Conservation (phyloP, 768 basidiomycete species). For the Artomyces pyxidatus region DNA sequence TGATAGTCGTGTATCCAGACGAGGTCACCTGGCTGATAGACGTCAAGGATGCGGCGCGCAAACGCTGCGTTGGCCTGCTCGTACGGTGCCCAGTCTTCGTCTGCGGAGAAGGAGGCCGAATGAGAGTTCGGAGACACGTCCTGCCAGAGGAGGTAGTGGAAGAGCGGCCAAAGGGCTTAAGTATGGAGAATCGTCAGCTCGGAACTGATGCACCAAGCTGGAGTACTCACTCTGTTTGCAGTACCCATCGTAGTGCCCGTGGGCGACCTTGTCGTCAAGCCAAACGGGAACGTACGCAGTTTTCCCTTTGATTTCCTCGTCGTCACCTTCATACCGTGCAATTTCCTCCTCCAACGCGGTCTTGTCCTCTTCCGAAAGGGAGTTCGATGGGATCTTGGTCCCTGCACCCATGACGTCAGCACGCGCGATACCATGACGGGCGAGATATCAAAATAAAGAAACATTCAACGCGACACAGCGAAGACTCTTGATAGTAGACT, state of each 20-base stretch:
- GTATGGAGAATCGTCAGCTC: background rate
- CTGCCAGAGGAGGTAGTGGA: conserved; percentile 98
- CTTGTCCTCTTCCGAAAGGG: conserved; percentile 55
- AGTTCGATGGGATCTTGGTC: conserved; percentile 37
- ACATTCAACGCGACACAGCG: no score
- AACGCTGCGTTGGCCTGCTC: conserved; percentile 79
- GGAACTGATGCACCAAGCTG: conserved; percentile 1
- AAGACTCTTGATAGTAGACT: no score
- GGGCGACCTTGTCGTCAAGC: conserved; percentile 82
- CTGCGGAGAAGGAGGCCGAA: conserved; percentile 62
- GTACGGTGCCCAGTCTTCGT: conserved; percentile 76
- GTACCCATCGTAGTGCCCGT: conserved; percentile 94
- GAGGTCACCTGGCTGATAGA: conserved; percentile 66
- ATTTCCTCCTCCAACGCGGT: conserved; percentile 60
- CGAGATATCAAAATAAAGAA: no score
- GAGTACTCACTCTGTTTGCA: conserved; percentile 84
- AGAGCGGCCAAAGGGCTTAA: conserved; percentile 92
- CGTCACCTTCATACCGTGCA: conserved; percentile 49
- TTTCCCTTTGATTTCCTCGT: conserved; percentile 50
- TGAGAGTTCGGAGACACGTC: conserved; percentile 76
- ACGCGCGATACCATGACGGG: no score
- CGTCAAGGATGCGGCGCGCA: conserved; percentile 61
- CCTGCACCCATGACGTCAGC: conserved; percentile 17
- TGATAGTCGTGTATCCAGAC: conserved; percentile 97
- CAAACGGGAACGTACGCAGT: conserved; percentile 84